A percentile compares a stretch with the other conserved stretches of the same genome.
phyloP scores from a whole-genome alignment of 768 basidiomycete species.

The Pulveroboletus ravenelii region DNA sequence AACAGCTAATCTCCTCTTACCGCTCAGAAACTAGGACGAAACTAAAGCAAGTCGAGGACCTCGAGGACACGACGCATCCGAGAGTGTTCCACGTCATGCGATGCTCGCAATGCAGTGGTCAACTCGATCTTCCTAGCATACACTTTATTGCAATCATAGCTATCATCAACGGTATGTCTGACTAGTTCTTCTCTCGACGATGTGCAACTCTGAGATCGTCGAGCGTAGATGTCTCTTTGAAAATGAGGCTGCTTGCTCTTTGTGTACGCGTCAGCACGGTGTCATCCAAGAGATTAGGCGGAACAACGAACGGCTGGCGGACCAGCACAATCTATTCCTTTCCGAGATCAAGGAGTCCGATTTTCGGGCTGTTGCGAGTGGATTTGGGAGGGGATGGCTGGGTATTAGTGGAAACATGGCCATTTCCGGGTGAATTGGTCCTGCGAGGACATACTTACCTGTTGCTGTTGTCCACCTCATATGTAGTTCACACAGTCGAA shows the following conservation, averaged over 20 bases:
- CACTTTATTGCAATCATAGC: conserved; percentile 98
- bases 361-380: conserved; percentile 65
- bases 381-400: conserved; percentile 65
- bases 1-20: conserved; percentile 83
- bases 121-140: conserved; percentile 86
- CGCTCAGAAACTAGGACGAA: conserved; percentile 78
- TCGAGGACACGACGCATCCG: conserved; percentile 74
- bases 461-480: not conserved
- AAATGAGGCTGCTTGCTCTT: conserved; percentile 85
- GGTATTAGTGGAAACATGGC: conserved; percentile 4
- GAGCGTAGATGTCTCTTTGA: conserved; percentile 75
- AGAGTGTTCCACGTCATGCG: conserved; percentile 92
- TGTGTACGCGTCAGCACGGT: conserved; percentile 81
- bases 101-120: conserved; percentile 84
- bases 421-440: conserved; percentile 1
- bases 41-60: conserved; percentile 73
- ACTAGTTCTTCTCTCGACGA: not conserved
- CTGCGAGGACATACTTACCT: not conserved
- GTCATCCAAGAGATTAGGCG: conserved; percentile 85
- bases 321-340: conserved; percentile 77
- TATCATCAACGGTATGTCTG: conserved; percentile 75
- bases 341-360: conserved; percentile 68
- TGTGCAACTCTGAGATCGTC: not conserved
- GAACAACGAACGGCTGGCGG: conserved; percentile 79
- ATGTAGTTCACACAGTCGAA: not conserved